Conservation (phyloP, 176 grass and related monocot genomes). For the Carex kokanica region DNA sequence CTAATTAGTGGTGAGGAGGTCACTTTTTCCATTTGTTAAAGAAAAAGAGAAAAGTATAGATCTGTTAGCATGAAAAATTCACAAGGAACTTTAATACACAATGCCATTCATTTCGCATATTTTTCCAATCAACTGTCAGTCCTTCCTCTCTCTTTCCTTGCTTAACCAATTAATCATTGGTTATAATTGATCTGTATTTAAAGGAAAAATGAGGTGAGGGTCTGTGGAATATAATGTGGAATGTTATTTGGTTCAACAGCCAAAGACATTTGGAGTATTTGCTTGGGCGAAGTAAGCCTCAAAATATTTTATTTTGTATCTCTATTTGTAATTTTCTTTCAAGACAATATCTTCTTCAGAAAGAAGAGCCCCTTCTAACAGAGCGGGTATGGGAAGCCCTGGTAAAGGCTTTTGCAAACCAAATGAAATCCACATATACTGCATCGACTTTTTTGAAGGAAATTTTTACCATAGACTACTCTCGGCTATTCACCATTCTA, state of each 20-base stretch:
- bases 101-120: neutral
- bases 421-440: constrained; percentile 88
- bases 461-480: constrained; percentile 93
- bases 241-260: neutral
- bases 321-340: constrained; percentile 22
- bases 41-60: neutral
- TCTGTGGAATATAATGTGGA: too few species aligned
- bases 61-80: neutral
- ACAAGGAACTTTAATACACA: neutral
- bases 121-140: neutral
- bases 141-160: neutral
- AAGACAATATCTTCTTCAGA: constrained; percentile 39
- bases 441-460: constrained; percentile 97
- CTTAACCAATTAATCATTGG: neutral
- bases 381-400: constrained; percentile 96
- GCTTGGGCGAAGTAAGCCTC: neutral
- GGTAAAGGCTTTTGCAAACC: constrained; percentile 89
- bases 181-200: neutral
- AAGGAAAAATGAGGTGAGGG: neutral
- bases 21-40: neutral
- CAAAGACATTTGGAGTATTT: neutral
- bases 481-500: constrained; percentile 77
- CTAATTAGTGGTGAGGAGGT: neutral
- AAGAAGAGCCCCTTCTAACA: constrained; percentile 89
- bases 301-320: neutral